Conservation (phyloP, 2,329 filamentous ascomycete genomes). For the Coleophoma crateriformis region DNA sequence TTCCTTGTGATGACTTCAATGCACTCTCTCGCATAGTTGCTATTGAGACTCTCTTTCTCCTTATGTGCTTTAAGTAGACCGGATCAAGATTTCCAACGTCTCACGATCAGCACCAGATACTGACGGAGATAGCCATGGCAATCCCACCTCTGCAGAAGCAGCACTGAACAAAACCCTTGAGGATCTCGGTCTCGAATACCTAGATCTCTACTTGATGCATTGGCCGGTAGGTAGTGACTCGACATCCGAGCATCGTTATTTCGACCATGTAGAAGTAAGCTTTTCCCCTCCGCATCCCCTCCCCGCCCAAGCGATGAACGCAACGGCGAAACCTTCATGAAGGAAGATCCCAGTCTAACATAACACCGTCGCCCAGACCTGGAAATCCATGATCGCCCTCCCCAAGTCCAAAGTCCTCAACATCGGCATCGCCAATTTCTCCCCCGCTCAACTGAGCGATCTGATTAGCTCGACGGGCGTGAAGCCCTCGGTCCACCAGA, state of each 20-base stretch:
- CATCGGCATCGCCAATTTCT: slow-evolving; percentile 58
- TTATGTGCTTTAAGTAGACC: too few relatives aligned
- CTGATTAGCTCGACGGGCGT: background rate
- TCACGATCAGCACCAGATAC: too few relatives aligned
- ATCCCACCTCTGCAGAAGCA: slow-evolving; percentile 14
- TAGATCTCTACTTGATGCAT: slow-evolving; percentile 29
- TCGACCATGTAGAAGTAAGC: slow-evolving; percentile 5
- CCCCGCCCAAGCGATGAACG: too few relatives aligned
- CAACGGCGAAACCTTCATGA: too few relatives aligned
- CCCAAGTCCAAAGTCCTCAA: slow-evolving; percentile 38
- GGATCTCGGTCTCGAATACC: slow-evolving; percentile 27
- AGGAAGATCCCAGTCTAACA: too few relatives aligned
- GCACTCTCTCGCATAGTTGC: too few relatives aligned
- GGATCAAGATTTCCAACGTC: too few relatives aligned
- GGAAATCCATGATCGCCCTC: background rate
- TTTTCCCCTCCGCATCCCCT: too few relatives aligned
- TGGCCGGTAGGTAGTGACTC: slow-evolving; percentile 19
- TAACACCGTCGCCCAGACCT: background rate
- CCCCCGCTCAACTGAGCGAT: slow-evolving; percentile 22
- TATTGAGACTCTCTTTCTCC: too few relatives aligned
- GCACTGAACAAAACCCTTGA: slow-evolving; percentile 21
- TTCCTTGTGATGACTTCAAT: too few relatives aligned
- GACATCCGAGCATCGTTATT: background rate
- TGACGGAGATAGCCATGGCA: slow-evolving; percentile 10
- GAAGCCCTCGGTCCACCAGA: slow-evolving; percentile 11